phyloP scores from a whole-genome alignment of 495 filamentous ascomycete species.

The Cairneyella variabilis region DNA sequence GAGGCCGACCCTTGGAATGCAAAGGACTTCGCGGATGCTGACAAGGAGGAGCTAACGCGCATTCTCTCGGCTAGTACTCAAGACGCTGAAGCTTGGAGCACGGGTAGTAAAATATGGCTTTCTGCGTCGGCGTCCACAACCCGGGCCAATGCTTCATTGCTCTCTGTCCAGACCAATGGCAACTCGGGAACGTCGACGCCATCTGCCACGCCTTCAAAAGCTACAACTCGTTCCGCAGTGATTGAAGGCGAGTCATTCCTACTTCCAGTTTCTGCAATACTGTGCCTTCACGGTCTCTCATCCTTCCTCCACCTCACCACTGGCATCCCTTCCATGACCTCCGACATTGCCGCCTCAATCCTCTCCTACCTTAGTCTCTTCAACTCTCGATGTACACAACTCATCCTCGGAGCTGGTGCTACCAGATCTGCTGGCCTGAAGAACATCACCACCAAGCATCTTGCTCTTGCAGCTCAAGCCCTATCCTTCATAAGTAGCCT shows the following conservation, averaged over 20 bases:
- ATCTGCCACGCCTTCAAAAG: constrained; percentile 42
- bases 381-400: constrained; percentile 88
- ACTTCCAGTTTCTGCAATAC: constrained; percentile 74
- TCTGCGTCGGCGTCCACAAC: constrained; percentile 34
- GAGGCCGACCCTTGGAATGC: constrained; percentile 89
- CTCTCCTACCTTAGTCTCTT: constrained; percentile 74
- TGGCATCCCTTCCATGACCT: constrained; percentile 80
- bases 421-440: constrained; percentile 87
- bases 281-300: constrained; percentile 76
- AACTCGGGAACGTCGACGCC: constrained; percentile 25
- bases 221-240: constrained; percentile 66
- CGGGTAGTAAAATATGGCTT: constrained; percentile 69
- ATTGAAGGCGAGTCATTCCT: constrained; percentile 85
- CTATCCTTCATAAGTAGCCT: constrained; percentile 82
- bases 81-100: constrained; percentile 71
- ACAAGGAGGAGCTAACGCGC: constrained; percentile 57
- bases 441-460: constrained; percentile 94
- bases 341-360: constrained; percentile 68
- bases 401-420: constrained; percentile 92
- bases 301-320: constrained; percentile 78
- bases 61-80: constrained; percentile 77
- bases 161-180: constrained; percentile 21
- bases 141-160: constrained; percentile 1
- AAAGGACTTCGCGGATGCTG: constrained; percentile 72
- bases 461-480: constrained; percentile 88